A percentile compares a stretch with the other conserved stretches of the same genome.
Conservation (phyloP, 768 basidiomycete genomes). For the Kwoniella sp. region DNA sequence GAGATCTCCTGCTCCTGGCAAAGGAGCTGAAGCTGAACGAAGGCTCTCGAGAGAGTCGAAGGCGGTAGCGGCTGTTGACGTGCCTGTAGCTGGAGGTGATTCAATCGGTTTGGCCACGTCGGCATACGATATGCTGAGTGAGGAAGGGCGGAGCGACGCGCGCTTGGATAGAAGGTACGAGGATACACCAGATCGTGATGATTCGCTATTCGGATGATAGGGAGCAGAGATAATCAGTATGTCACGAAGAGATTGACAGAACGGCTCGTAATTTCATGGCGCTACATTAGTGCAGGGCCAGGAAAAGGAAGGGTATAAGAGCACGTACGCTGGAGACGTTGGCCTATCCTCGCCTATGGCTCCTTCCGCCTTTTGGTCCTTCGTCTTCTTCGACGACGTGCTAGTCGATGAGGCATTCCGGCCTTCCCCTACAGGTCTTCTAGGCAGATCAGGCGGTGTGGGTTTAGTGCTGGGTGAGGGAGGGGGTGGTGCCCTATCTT, state of each 20-base stretch:
- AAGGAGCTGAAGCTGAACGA: slow-evolving; percentile 7
- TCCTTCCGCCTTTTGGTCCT: slow-evolving; percentile 19
- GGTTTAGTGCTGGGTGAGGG: slow-evolving; percentile 37
- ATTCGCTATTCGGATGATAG: slow-evolving; percentile 14
- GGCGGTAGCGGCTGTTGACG: slow-evolving; percentile 12
- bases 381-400: slow-evolving; percentile 5
- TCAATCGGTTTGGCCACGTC: slow-evolving; percentile 38
- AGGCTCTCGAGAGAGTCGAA: slow-evolving; percentile 15
- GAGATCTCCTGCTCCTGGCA: neutral
- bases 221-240: neutral
- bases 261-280: too few species aligned
- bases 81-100: slow-evolving; percentile 3
- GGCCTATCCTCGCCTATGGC: slow-evolving; percentile 3
- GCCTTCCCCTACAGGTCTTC: slow-evolving; percentile 25
- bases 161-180: slow-evolving; percentile 35
- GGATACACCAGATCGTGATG: slow-evolving; percentile 25
- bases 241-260: too few species aligned
- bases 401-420: neutral
- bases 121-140: slow-evolving; percentile 41
- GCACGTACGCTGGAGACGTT: neutral
- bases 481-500: slow-evolving; percentile 16
- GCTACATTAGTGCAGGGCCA: too few species aligned
- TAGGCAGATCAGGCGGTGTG: slow-evolving; percentile 10
- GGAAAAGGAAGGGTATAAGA: too few species aligned
- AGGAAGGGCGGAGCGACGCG: slow-evolving; percentile 47